These are phyloP conservation scores for Amylocystis lapponica DNA, from an alignment of 768 basidiomycete species.

Conservation along the genomic window DNA sequence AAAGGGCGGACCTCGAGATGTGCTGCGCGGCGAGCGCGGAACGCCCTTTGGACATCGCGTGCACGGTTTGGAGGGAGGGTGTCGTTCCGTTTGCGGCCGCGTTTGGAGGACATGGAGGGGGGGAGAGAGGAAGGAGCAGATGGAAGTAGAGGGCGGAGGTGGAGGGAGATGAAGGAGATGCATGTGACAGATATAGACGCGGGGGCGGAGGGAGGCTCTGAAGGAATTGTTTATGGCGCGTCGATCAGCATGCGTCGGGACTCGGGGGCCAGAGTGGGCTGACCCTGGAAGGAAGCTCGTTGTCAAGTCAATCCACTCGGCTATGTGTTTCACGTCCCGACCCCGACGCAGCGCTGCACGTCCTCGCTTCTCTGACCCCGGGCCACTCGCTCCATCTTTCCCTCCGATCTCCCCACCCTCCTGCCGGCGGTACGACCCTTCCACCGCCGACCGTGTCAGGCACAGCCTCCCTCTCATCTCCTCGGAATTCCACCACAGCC, in stretches of 20 bases:
- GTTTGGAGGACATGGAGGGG: constrained; percentile 71
- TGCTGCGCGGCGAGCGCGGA: constrained; percentile 82
- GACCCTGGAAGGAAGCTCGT: too few species aligned
- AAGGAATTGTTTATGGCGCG: constrained; percentile 11
- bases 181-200: constrained; percentile 23
- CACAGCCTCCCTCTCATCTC: too few species aligned
- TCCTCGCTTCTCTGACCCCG: too few species aligned
- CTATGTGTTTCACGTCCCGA: too few species aligned
- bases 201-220: constrained; percentile 17
- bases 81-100: constrained; percentile 81
- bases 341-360: too few species aligned
- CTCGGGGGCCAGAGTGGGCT: constrained; percentile 4
- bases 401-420: too few species aligned
- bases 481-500: too few species aligned
- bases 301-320: too few species aligned
- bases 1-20: constrained; percentile 62
- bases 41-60: constrained; percentile 84
- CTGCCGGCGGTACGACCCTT: too few species aligned
- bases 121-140: constrained; percentile 20
- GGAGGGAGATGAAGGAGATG: constrained; percentile 32
- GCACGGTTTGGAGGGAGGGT: constrained; percentile 78
- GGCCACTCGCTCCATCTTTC: too few species aligned
- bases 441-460: too few species aligned
- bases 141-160: constrained; percentile 27
- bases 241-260: constrained; percentile 13